These are phyloP conservation scores for Gremmenia infestans DNA, from an alignment of 2,329 filamentous ascomycete genomes.

Conservation along the genomic window DNA sequence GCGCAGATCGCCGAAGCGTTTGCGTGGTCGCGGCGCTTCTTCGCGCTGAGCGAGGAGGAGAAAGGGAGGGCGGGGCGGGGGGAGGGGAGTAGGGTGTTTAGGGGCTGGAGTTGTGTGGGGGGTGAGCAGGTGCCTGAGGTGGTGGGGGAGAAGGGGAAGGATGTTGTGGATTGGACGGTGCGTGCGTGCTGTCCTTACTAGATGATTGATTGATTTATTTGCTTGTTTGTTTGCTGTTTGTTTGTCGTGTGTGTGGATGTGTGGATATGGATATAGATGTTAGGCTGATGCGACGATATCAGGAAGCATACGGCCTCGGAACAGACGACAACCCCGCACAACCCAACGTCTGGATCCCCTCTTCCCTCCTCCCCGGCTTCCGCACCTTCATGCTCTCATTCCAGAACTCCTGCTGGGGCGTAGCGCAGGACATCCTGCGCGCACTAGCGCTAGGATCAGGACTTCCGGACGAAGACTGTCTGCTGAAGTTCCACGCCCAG, in stretches of 20 bases:
- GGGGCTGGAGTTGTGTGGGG: conserved; percentile 11
- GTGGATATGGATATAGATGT: no score
- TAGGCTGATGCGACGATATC: not conserved
- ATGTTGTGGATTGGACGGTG: conserved; percentile 8
- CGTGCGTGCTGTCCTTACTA: not conserved
- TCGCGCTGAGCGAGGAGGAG: conserved; percentile 2
- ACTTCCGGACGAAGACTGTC: conserved; percentile 2
- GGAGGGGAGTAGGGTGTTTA: not conserved
- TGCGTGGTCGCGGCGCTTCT: conserved; percentile 9
- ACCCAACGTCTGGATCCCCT: conserved; percentile 43
- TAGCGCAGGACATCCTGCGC: not conserved
- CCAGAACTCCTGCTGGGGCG: conserved; percentile 5
- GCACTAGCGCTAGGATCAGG: conserved; percentile 11
- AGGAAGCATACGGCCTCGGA: conserved; percentile 48
- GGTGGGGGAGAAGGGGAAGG: conserved; percentile 1
- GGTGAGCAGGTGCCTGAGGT: conserved; percentile 4
- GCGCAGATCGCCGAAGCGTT: conserved; percentile 7
- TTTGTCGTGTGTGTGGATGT: no score
- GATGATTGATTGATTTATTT: not conserved
- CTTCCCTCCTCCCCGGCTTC: conserved; percentile 40
- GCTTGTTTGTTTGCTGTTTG: no score
- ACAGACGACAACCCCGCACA: conserved; percentile 39
- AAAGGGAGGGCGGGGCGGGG: conserved; percentile 6
- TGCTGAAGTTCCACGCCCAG: conserved; percentile 6
- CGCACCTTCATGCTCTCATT: conserved; percentile 40